These are phyloP conservation scores for Zelopaecilomyces penicillatus DNA, from an alignment of 2,329 filamentous ascomycete genomes.

Conservation along the genomic window DNA sequence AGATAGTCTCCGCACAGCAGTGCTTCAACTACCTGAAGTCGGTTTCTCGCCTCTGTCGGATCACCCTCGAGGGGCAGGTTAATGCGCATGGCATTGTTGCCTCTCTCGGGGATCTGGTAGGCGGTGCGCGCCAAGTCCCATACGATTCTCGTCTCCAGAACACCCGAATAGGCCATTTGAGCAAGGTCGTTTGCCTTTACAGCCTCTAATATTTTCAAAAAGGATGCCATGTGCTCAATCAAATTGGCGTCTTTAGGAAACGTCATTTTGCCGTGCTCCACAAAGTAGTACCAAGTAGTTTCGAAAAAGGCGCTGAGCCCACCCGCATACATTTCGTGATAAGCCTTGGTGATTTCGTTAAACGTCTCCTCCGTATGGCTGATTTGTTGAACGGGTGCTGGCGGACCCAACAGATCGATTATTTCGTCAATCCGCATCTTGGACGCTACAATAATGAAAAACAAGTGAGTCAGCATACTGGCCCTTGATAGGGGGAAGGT, in stretches of 20 bases:
- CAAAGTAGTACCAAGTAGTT: conserved; percentile 67
- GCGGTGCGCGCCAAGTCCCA: conserved; percentile 50
- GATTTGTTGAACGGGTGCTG: conserved; percentile 46
- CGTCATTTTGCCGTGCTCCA: conserved; percentile 35
- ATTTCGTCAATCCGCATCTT: conserved; percentile 69
- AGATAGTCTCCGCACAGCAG: conserved; percentile 67
- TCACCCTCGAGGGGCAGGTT: conserved; percentile 47
- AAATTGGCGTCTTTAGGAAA: conserved; percentile 46
- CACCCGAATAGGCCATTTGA: conserved; percentile 45
- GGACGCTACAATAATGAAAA: conserved; percentile 16
- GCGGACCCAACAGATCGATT: conserved; percentile 51
- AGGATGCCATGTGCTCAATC: conserved; percentile 58
- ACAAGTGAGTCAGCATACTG: conserved; percentile 1
- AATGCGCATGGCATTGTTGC: conserved; percentile 24
- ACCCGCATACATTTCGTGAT: conserved; percentile 66
- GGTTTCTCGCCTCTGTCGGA: conserved; percentile 54
- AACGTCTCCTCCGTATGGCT: conserved; percentile 44
- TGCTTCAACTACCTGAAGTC: conserved; percentile 67
- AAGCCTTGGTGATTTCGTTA: conserved; percentile 63
- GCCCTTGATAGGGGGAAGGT: conserved; percentile 6
- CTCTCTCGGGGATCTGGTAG: conserved; percentile 29
- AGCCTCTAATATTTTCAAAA: conserved; percentile 47
- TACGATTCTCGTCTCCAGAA: conserved; percentile 50
- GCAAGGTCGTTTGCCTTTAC: conserved; percentile 41
- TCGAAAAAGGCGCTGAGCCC: conserved; percentile 72